A percentile compares a stretch with the other conserved stretches of the same genome.
Evolutionary conservation across 1,284 basidiomycete genomes (phyloP).

Genomic region (Trichosporon sp.): DNA sequence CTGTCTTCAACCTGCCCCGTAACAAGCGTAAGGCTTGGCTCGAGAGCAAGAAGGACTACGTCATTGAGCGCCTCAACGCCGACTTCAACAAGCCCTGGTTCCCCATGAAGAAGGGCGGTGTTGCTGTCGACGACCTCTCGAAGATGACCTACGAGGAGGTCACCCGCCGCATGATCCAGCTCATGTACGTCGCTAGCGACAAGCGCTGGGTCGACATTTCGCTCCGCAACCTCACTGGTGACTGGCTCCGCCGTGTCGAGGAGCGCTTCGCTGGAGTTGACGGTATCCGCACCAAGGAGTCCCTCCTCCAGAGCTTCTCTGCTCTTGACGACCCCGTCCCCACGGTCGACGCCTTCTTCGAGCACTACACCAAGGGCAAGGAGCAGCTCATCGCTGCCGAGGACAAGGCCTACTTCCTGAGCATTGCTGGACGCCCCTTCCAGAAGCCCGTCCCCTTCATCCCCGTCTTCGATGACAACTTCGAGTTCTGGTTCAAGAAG

Average conservation of each 20-base stretch:
- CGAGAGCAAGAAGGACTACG: conserved; percentile 74
- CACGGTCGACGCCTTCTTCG: conserved; percentile 79
- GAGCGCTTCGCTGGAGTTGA: conserved; percentile 95
- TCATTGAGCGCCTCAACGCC: conserved; percentile 86
- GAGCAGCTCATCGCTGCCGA: conserved; percentile 88
- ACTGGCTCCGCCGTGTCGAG: conserved; percentile 94
- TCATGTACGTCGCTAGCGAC: conserved; percentile 91
- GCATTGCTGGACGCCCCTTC: conserved; percentile 85
- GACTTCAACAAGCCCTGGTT: conserved; percentile 98
- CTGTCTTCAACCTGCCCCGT: conserved; percentile 87
- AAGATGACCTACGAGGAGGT: conserved; percentile 99
- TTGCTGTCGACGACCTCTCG: conserved; percentile 73
- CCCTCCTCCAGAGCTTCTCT: conserved; percentile 81
- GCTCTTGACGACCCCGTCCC: conserved; percentile 73
- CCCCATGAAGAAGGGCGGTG: conserved; percentile 85
- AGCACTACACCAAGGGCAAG: conserved; percentile 71
- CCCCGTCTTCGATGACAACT: conserved; percentile 85
- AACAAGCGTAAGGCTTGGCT: conserved; percentile 92
- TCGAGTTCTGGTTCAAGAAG: conserved; percentile 99
- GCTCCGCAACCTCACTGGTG: conserved; percentile 90
- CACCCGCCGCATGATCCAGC: conserved; percentile 77
- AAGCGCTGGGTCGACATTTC: conserved; percentile 89
- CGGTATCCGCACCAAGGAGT: conserved; percentile 66
- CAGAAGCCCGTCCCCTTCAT: conserved; percentile 99
- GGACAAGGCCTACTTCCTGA: conserved; percentile 91